Percentiles rank a stretch among this genome's conserved stretches.
These are phyloP conservation scores for Anthostomella pinea DNA, from an alignment of 2,329 filamentous ascomycete genomes.

Conservation along the genomic window DNA sequence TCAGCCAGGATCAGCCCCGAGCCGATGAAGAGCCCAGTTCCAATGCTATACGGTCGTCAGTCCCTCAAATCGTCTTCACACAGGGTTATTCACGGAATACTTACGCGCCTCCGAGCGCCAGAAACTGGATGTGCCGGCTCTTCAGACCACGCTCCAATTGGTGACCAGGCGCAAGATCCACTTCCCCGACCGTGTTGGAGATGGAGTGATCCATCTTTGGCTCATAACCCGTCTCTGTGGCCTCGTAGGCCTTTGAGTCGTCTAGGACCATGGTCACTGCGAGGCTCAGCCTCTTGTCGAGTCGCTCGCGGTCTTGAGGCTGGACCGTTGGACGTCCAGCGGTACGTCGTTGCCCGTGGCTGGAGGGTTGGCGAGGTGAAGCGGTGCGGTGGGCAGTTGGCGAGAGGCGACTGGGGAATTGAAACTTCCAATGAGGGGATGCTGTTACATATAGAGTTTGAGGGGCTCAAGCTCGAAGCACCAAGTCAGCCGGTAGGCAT, in stretches of 20 bases:
- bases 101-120: conserved; percentile 50
- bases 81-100: conserved; percentile 9
- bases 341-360: too few species aligned
- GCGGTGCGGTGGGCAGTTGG: too few species aligned
- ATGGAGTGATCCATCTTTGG: conserved; percentile 24
- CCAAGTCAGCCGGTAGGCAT: too few species aligned
- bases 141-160: conserved; percentile 57
- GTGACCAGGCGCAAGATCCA: conserved; percentile 33
- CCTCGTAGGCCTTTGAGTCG: conserved; percentile 12
- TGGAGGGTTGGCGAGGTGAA: too few species aligned
- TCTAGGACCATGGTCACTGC: conserved; percentile 15
- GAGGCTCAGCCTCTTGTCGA: too few species aligned
- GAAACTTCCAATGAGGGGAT: too few species aligned
- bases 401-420: too few species aligned
- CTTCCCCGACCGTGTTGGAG: conserved; percentile 22
- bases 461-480: too few species aligned
- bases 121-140: conserved; percentile 59
- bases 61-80: conserved; percentile 5
- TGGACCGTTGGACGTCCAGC: too few species aligned
- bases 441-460: too few species aligned
- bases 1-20: conserved; percentile 54
- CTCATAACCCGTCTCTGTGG: conserved; percentile 22
- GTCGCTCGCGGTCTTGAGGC: too few species aligned
- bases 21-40: conserved; percentile 63
- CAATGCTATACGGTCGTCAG: conserved; percentile 41